These are phyloP conservation scores for Coemansia sp. DNA, from an alignment of 192 early-diverging fungal genomes.

Conservation along the genomic window DNA sequence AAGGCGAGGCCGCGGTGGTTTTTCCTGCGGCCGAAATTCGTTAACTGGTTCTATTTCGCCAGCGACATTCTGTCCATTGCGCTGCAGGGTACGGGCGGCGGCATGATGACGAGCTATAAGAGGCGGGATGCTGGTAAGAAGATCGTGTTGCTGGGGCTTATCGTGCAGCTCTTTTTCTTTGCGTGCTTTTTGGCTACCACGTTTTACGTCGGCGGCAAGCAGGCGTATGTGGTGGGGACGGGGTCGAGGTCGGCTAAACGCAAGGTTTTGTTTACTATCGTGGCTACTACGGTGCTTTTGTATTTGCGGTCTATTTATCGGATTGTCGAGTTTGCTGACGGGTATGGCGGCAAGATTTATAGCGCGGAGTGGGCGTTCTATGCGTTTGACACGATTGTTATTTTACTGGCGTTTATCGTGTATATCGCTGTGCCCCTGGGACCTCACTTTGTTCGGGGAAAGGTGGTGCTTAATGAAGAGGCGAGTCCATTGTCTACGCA, in stretches of 20 bases:
- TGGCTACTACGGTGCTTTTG: constrained; percentile 34
- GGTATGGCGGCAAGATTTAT: constrained; percentile 43
- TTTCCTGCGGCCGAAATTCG: constrained; percentile 34
- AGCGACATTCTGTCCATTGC: constrained; percentile 50
- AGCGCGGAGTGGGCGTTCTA: constrained; percentile 54
- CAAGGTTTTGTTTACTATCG: constrained; percentile 27
- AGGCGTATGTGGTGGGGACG: constrained; percentile 18
- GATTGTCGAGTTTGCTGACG: constrained; percentile 51
- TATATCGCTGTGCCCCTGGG: constrained; percentile 44
- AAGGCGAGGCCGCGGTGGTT: constrained; percentile 9
- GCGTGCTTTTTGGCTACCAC: constrained; percentile 36
- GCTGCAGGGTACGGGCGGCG: constrained; percentile 52
- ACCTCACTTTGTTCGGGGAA: constrained; percentile 9
- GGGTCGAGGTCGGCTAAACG: constrained; percentile 19
- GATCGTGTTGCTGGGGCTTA: constrained; percentile 45
- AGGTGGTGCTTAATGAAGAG: neutral
- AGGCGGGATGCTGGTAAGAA: constrained; percentile 31
- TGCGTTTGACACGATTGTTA: constrained; percentile 52
- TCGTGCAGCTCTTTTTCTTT: constrained; percentile 48
- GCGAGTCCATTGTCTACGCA: neutral
- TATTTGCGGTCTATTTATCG: constrained; percentile 53
- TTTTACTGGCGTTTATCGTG: constrained; percentile 41
- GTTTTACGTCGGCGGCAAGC: constrained; percentile 26
- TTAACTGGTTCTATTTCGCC: constrained; percentile 53
- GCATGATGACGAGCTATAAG: constrained; percentile 27